phyloP scores from a whole-genome alignment of 305 asterid genomes.

The Petunia hybrid region DNA sequence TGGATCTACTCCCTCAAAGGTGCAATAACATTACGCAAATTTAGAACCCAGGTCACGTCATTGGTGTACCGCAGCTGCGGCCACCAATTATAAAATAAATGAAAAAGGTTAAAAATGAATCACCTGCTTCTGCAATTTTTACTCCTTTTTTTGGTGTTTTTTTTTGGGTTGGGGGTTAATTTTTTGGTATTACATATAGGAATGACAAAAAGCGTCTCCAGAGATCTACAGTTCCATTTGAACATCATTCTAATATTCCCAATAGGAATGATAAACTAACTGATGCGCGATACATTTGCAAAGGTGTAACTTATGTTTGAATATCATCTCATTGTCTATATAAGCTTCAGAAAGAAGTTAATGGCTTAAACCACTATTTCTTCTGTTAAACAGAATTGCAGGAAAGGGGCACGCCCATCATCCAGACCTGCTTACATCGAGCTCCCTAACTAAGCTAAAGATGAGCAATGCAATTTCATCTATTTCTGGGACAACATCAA shows the following conservation, averaged over 20 bases:
- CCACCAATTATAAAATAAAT: too few relatives aligned
- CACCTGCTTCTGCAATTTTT: not conserved
- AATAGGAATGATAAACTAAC: slow-evolving; percentile 16
- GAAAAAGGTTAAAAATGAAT: not conserved
- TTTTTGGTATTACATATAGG: not conserved
- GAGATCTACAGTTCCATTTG: slow-evolving; percentile 1
- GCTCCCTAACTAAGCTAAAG: slow-evolving; percentile 17
- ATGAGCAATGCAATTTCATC: not conserved
- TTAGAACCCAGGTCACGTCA: too few relatives aligned
- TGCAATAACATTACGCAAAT: too few relatives aligned
- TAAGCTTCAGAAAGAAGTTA: not conserved
- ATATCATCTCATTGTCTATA: slow-evolving; percentile 19
- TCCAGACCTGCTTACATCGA: not conserved
- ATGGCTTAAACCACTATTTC: slow-evolving; percentile 20
- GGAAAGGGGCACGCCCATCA: not conserved
- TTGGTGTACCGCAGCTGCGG: too few relatives aligned
- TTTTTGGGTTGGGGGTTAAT: not conserved
- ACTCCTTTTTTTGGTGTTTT: not conserved
- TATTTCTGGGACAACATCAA: slow-evolving; percentile 16
- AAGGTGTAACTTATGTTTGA: not conserved
- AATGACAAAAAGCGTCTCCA: slow-evolving; percentile 13
- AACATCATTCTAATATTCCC: slow-evolving; percentile 11
- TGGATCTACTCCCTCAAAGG: too few relatives aligned
- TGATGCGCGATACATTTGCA: not conserved
- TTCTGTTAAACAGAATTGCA: slow-evolving; percentile 23